Percentiles rank a stretch among this genome's conserved stretches.
Evolutionary conservation across 2,329 filamentous ascomycete genomes (phyloP).

Genomic region (Xylariaceae sp.): DNA sequence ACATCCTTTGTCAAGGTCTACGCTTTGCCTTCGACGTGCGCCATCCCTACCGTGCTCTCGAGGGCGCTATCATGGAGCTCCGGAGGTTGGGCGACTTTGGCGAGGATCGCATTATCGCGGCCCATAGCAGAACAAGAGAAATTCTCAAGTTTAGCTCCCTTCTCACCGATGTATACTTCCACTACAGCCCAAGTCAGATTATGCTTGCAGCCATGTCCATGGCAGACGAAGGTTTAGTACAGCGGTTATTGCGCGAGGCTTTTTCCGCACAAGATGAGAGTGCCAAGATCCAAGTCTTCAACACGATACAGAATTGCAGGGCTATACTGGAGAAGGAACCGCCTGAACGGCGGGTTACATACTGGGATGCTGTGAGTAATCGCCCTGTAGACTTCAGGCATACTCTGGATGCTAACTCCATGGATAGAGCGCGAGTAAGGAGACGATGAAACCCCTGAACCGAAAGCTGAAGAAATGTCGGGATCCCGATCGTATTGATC

Average conservation of each 20-base stretch:
- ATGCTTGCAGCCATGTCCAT: slow-evolving; percentile 78
- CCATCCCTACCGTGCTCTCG: slow-evolving; percentile 83
- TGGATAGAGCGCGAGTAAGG: slow-evolving; percentile 42
- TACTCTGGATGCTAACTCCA: slow-evolving; percentile 17
- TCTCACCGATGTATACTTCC: slow-evolving; percentile 93
- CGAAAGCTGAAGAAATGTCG: slow-evolving; percentile 69
- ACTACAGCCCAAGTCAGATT: slow-evolving; percentile 91
- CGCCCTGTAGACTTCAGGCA: too few relatives aligned
- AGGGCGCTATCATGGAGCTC: slow-evolving; percentile 82
- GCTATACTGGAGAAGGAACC: slow-evolving; percentile 54
- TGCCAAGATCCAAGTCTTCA: slow-evolving; percentile 45
- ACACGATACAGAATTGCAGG: slow-evolving; percentile 47
- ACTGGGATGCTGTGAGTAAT: slow-evolving; percentile 50
- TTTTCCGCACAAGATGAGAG: slow-evolving; percentile 33
- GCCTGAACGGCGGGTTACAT: slow-evolving; percentile 51
- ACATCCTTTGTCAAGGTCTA: slow-evolving; percentile 84
- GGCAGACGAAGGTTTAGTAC: slow-evolving; percentile 62
- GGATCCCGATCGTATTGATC: slow-evolving; percentile 68
- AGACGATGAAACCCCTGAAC: slow-evolving; percentile 54
- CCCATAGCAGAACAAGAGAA: slow-evolving; percentile 68
- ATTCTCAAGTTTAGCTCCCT: slow-evolving; percentile 75
- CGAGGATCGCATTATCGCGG: slow-evolving; percentile 49
- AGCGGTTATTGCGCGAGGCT: slow-evolving; percentile 43
- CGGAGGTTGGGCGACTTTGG: slow-evolving; percentile 62
- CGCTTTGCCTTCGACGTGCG: slow-evolving; percentile 91